Evolutionary conservation across 1,139 yeast genomes (phyloP), one percentile per base, ranked within the genome.

Genomic region (Protomyces pachydermus): DNA sequence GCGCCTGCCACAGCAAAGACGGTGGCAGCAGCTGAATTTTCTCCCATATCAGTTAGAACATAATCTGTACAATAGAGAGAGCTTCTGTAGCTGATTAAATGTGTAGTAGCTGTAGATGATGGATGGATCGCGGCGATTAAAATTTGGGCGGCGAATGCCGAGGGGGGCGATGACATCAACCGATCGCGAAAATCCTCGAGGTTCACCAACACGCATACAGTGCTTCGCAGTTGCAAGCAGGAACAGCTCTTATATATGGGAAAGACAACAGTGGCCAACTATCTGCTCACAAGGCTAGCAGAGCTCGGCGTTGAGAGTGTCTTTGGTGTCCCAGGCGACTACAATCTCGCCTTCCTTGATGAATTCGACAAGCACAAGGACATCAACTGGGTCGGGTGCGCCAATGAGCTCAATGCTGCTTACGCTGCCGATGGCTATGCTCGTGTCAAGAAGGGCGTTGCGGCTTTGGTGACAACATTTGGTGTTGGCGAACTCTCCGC

Each of bases 1-100:
- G 97, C 91, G 16, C 96, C 97, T 1, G 87, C 80, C 8, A 96
- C 89, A n/a, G 89, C 97, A 66, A 90, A 79, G 8, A 88, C 91
- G 61, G 88, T 89, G 32, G 88, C 84, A 1, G 89, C 89, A 14
- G 70, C 67, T 12, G 50, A 8, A 23, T 54, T 57, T 4, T 50
- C 20, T 37, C 34, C 20, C 56, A 53, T 53, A 28, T 28, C 8
- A 6, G 3, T 6, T 28, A 28, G 8, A 6, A 28, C 32, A 28
- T 6, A 1, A 5, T 28, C 32, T 28, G 2, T 2, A 28, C 32
- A 4, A 28, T 28, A 28, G 32, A 28, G 8, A 20, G 8, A 28
- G 32, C 32, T 28, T 28, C 32, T 28, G 32, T 4, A 28, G 32
- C 32, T 28, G 32, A 8, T 3, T 6, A 28, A 6, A 6, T 28